Evolutionary conservation across 1,139 yeast species (phyloP).

Genomic region (Protomyces lactucae-debilis): DNA sequence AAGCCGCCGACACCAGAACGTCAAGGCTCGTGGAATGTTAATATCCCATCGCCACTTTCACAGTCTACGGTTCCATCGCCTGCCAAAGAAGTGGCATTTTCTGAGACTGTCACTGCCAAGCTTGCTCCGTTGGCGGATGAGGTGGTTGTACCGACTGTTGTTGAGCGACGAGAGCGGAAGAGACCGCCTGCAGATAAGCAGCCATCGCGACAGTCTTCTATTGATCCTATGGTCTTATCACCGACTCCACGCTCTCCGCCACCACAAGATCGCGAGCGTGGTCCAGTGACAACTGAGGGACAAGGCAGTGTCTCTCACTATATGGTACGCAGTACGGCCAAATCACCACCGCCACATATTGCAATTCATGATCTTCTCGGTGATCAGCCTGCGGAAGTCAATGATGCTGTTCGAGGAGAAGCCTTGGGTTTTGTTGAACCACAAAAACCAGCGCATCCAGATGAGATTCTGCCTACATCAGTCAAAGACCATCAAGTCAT

Average conservation of each 20-base stretch:
- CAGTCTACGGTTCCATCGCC: conserved; percentile 8
- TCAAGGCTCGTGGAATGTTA: conserved; percentile 5
- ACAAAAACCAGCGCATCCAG: not conserved
- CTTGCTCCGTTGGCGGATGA: conserved; percentile 17
- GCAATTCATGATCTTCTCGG: conserved; percentile 22
- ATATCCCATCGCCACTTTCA: conserved; percentile 18
- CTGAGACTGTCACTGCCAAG: conserved; percentile 2
- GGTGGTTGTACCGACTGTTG: conserved; percentile 5
- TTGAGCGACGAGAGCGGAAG: conserved; percentile 5
- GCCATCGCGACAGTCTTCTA: conserved; percentile 12
- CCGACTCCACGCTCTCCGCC: conserved; percentile 23
- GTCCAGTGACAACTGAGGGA: conserved; percentile 13
- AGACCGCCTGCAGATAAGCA: conserved; percentile 6
- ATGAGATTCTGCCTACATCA: not conserved
- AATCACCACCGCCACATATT: conserved; percentile 23
- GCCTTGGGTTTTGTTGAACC: not conserved
- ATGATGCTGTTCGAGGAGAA: conserved; percentile 4
- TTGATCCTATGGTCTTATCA: conserved; percentile 14
- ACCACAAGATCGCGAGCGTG: conserved; percentile 16
- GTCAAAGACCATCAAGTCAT: not conserved
- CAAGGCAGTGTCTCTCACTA: conserved; percentile 22
- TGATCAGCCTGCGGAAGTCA: conserved; percentile 5
- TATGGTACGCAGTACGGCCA: conserved; percentile 24
- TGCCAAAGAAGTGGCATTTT: conserved; percentile 13
- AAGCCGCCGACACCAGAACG: conserved; percentile 24